Base-by-base conservation (phyloP, 176 grass and related monocot genomes). In the Lolium rigidum region DNA sequence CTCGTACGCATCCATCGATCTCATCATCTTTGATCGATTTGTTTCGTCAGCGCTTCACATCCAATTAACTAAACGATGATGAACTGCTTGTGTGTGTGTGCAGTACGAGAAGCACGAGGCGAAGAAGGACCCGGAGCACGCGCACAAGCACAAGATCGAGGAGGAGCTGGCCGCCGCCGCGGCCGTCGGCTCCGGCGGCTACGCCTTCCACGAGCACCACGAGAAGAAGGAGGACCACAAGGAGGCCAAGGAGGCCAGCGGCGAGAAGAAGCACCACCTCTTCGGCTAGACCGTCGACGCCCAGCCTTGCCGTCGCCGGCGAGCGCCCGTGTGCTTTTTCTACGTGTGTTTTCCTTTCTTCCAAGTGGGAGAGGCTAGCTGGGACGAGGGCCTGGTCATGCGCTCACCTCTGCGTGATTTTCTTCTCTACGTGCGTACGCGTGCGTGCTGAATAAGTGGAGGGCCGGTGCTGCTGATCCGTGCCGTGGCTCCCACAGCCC, bases 41-140 rank as follows among this genome's bases (percentile, higher is more conserved):
- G n/a, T n/a, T n/a, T n/a, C n/a, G n/a, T n/a, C n/a, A n/a, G n/a
- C n/a, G n/a, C n/a, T n/a, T n/a, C n/a, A n/a, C n/a, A n/a, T n/a
- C n/a, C n/a, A n/a, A n/a, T n/a, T n/a, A n/a, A n/a, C n/a, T n/a
- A n/a, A n/a, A n/a, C n/a, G n/a, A n/a, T n/a, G n/a, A n/a, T n/a
- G n/a, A 35, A 35, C 2, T 10, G 48, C 11, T 3, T 48, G 47
- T 0, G 47, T n/a, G n/a, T n/a, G n/a, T 13, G 2, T 48, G 38
- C 60, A 98, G 95, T 93, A 98, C 77, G 95, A 98, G 93, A 95
- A 93, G 84, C 93, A 98, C 58, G 85, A 98, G 89, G 82, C 82
- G 13, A 98, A 98, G 87, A 98, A 98, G 88, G 95, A 98, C 71
- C 87, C 87, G 12, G 95, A 95, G 87, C 46, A 92, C 85, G 89